Base-by-base conservation (phyloP, 1,284 basidiomycete species). In the Microbotryum saponariae region DNA sequence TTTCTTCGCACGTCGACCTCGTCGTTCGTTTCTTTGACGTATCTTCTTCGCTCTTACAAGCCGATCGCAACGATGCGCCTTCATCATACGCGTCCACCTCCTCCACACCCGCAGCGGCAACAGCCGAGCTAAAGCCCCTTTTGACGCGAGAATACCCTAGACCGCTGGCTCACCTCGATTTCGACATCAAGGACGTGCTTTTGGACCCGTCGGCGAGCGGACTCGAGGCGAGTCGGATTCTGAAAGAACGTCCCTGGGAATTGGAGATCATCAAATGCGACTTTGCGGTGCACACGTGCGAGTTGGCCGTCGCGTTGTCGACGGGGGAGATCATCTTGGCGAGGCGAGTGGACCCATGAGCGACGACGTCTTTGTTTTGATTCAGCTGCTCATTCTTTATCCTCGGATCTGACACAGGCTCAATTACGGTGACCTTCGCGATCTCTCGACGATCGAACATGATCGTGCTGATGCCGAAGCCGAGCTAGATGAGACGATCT, bases 261-360 rank as follows among this genome's bases (percentile, higher is more conserved):
- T 46, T 69, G 10, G 68, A 69, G 50, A 46, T 70, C 23, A 60
- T 63, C 0, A 76, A 83, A 51, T 76, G 91, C 27, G 45, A 25
- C 18, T 44, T 62, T 8, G 82, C 85, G 6, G 73, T 78, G 0
- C 84, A 87, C 68, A 83, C 85, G 0, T 75, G 86, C 45, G 88
- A 91, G 74, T 82, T 83, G 59, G 82, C 80, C 0, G 76, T 88
- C 23, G 80, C 81, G 3, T 74, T 91, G 53, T 75, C 73, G 14
- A 82, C 83, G 1, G 88, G 88, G 2, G 84, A 88, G 62, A 73
- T 89, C 4, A 69, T 88, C 20, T 75, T 89, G 3, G 85, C 82
- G 71, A 79, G 82, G 61, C 78, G 84, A 56, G 77, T 74, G 27
- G 74, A 52, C 4, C n/a, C 16, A 16, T 31, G 14, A 25, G 16